Conservation (phyloP, 257 asterid genomes). For the Mentha longifolia region DNA sequence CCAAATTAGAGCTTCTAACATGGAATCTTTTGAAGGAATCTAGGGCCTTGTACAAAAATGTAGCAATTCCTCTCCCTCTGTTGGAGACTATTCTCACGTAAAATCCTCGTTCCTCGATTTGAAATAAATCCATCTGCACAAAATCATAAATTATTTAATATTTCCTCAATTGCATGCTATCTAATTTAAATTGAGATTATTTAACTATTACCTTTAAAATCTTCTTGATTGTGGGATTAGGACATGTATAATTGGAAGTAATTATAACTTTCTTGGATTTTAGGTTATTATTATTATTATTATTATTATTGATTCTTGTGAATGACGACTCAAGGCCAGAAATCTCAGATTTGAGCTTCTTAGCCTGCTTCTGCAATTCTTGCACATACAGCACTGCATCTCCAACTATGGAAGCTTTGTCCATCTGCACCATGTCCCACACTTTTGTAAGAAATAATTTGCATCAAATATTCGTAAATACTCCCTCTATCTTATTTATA, state of each 20-base stretch:
- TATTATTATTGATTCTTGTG: background rate
- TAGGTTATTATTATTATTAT: constrained; percentile 25
- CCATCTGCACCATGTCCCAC: constrained; percentile 56
- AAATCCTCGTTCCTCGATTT: constrained; percentile 60
- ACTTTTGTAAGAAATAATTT: background rate
- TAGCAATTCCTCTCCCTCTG: constrained; percentile 63
- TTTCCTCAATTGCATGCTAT: background rate
- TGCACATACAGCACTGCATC: constrained; percentile 73
- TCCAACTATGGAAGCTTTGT: constrained; percentile 82
- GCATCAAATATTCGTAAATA: background rate
- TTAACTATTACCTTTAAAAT: constrained; percentile 51
- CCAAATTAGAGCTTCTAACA: constrained; percentile 60
- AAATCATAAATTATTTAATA: background rate
- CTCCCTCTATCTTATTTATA: too few relatives aligned
- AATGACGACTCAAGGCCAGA: constrained; percentile 50
- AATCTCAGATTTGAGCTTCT: constrained; percentile 66
- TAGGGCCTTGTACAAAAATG: constrained; percentile 54
- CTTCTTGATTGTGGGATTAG: constrained; percentile 49
- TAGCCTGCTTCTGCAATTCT: constrained; percentile 68
- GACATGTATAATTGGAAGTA: constrained; percentile 4
- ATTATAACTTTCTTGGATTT: constrained; percentile 26
- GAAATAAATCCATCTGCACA: constrained; percentile 66
- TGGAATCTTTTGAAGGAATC: constrained; percentile 53
- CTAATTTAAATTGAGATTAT: too few relatives aligned
- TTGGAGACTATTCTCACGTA: constrained; percentile 55